Percentiles rank a stretch among this genome's conserved stretches.
Conservation (phyloP, 441 rosid species). For the Adansonia grandidieri region DNA sequence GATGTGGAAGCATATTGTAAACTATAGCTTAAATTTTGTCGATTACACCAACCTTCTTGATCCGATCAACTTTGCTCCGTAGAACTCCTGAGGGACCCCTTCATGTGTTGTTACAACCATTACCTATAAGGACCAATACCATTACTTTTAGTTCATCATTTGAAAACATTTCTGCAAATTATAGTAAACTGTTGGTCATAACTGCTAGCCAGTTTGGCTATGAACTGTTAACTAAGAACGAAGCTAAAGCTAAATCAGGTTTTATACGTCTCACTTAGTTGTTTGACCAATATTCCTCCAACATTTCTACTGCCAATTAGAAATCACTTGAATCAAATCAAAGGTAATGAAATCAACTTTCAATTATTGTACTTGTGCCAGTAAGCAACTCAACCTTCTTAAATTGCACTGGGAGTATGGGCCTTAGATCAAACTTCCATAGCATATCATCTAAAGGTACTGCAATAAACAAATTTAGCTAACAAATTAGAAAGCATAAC, state of each 20-base stretch:
- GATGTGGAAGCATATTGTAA: neutral
- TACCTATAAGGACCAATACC: constrained; percentile 51
- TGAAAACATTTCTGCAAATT: neutral
- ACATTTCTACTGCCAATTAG: neutral
- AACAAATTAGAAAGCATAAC: neutral
- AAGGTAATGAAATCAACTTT: neutral
- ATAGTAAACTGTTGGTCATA: constrained; percentile 12
- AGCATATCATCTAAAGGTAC: neutral
- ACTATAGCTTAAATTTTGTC: constrained; percentile 1
- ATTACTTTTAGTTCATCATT: constrained; percentile 25
- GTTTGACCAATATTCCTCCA: neutral
- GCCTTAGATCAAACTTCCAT: neutral
- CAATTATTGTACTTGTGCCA: neutral
- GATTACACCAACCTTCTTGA: constrained; percentile 64
- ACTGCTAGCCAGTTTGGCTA: neutral
- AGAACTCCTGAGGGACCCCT: constrained; percentile 92
- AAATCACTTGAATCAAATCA: neutral
- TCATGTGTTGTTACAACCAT: constrained; percentile 95
- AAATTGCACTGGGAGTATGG: neutral
- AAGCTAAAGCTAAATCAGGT: neutral
- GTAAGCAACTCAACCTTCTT: neutral
- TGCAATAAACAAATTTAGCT: neutral
- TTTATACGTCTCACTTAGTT: neutral
- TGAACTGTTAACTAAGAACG: constrained; percentile 14
- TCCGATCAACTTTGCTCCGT: constrained; percentile 93